Conservation (phyloP, 345 rosid genomes). For the Noccaea caerulescens region DNA sequence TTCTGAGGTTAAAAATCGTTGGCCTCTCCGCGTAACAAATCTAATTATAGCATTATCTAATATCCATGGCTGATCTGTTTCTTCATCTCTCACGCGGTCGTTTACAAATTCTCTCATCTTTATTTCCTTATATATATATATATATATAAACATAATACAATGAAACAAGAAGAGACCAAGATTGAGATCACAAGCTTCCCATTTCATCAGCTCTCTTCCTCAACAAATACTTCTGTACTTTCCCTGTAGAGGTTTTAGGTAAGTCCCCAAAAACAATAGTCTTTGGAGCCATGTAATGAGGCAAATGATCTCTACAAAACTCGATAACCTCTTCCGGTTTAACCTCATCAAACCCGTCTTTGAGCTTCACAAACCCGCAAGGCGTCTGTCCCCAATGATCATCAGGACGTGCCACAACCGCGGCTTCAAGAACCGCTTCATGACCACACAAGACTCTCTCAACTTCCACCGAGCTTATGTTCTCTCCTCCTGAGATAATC, state of each 20-base stretch:
- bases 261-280: constrained; percentile 66
- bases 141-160: background rate
- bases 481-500: constrained; percentile 81
- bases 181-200: constrained; percentile 40
- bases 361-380: constrained; percentile 78
- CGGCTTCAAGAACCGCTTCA: constrained; percentile 71
- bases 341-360: constrained; percentile 47
- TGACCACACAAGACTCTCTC: constrained; percentile 65
- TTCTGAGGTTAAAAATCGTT: constrained; percentile 38
- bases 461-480: constrained; percentile 70
- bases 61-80: constrained; percentile 43
- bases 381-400: constrained; percentile 87
- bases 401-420: constrained; percentile 80
- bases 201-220: constrained; percentile 68
- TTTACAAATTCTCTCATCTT: constrained; percentile 11
- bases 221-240: constrained; percentile 65
- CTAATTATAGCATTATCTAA: constrained; percentile 33
- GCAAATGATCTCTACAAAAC: constrained; percentile 62
- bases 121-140: constrained; percentile 13
- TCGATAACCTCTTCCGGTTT: constrained; percentile 55
- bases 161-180: background rate
- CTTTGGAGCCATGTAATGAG: constrained; percentile 81
- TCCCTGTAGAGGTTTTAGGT: constrained; percentile 81
- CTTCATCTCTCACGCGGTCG: constrained; percentile 24
- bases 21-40: constrained; percentile 14